Percentiles rank a stretch among this genome's conserved stretches.
Evolutionary conservation across 192 early-diverging fungal species (phyloP).

Genomic region (Linnemannia schmuckeri): DNA sequence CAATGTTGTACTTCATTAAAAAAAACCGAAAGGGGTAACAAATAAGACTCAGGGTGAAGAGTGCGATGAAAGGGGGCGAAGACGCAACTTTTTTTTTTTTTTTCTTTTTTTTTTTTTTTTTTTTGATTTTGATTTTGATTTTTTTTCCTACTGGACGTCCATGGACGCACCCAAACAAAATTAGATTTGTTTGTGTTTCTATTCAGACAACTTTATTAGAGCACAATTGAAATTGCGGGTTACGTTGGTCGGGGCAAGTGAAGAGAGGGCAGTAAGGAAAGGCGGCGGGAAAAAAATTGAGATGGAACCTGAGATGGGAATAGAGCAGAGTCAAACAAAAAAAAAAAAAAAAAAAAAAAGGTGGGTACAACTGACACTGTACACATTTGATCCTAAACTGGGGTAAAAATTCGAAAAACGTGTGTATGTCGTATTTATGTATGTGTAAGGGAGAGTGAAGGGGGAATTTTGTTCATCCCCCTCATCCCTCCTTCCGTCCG

Average conservation of each 20-base stretch:
- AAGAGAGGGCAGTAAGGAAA: too few species aligned
- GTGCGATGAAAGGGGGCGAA: too few species aligned
- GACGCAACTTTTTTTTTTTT: neutral
- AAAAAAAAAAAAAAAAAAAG: neutral
- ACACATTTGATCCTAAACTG: too few species aligned
- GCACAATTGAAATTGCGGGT: conserved; percentile 1
- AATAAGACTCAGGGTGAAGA: too few species aligned
- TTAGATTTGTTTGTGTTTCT: neutral
- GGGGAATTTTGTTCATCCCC: conserved; percentile 4
- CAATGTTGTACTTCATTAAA: too few species aligned
- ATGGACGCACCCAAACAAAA: neutral
- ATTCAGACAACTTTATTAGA: neutral
- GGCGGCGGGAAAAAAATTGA: conserved; percentile 5
- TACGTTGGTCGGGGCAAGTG: neutral
- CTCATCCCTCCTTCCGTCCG: too few species aligned
- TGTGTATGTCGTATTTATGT: neutral
- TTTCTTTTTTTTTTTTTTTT: neutral
- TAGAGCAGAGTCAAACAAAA: neutral
- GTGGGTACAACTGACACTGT: neutral
- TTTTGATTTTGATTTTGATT: too few species aligned
- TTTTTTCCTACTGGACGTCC: neutral
- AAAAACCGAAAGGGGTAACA: too few species aligned
- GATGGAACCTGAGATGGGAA: neutral
- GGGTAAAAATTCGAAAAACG: neutral
- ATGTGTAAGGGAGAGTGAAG: neutral